These are phyloP conservation scores for Canariomyces notabilis DNA, from an alignment of 2,329 filamentous ascomycete species.

Conservation along the genomic window DNA sequence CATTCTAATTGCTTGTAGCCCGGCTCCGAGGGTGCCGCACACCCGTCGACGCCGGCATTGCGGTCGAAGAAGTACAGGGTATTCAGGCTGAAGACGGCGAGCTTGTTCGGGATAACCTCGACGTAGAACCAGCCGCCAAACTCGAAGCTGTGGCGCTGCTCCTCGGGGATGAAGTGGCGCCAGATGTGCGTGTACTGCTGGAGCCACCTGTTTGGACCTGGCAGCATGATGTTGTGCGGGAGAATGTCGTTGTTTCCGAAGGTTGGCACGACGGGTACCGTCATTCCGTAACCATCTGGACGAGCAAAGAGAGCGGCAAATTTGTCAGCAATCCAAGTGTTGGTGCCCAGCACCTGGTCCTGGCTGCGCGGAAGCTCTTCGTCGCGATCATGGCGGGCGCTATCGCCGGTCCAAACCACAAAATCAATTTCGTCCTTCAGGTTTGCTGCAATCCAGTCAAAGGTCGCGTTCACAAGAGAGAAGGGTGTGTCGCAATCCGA, in stretches of 20 bases:
- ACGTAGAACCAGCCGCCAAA: constrained; percentile 92
- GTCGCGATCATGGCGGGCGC: constrained; percentile 83
- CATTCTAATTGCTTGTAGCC: constrained; percentile 96
- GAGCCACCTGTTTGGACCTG: constrained; percentile 85
- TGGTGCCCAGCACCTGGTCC: constrained; percentile 71
- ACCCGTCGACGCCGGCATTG: constrained; percentile 92
- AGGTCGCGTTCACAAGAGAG: constrained; percentile 78
- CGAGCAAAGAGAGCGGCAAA: constrained; percentile 69
- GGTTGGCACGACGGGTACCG: constrained; percentile 79
- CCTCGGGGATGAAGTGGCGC: constrained; percentile 83
- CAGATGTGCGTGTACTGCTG: constrained; percentile 72
- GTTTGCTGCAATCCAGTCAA: constrained; percentile 79
- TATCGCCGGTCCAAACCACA: constrained; percentile 89
- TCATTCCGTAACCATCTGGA: constrained; percentile 51
- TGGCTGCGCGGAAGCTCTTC: constrained; percentile 70
- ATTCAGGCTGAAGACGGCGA: constrained; percentile 91
- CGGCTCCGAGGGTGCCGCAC: constrained; percentile 70
- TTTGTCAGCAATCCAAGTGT: constrained; percentile 68
- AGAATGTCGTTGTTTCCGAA: constrained; percentile 97
- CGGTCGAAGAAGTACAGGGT: constrained; percentile 94
- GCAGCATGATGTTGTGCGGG: constrained; percentile 87
- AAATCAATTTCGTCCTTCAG: constrained; percentile 79
- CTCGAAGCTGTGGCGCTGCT: constrained; percentile 83
- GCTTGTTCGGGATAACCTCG: constrained; percentile 79
- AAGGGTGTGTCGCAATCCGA: constrained; percentile 84